Evolutionary conservation across 2,329 filamentous ascomycete species (phyloP), one percentile per base, ranked within the genome.

Genomic region (Fusarium acutatum): DNA sequence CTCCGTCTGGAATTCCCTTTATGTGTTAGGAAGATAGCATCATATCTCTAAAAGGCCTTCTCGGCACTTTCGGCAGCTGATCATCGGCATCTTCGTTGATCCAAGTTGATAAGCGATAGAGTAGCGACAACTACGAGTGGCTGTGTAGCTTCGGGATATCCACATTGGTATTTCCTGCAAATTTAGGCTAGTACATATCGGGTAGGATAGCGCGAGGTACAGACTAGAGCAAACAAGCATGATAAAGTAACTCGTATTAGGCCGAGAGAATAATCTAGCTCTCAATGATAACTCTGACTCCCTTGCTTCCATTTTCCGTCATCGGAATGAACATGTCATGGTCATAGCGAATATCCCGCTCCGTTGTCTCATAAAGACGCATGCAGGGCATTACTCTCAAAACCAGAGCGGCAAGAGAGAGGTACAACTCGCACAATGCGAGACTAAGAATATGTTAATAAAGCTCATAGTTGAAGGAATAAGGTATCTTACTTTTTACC

Each of bases 271-370:
- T 10, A 7, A 22, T 28, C 26, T 40, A 40, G 34, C 34, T 54
- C 46, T 69, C 44, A 1, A 69, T 59, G 10, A 67, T 65, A 1
- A 70, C 67, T 7, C 67, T 54, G 1, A 70, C 41, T 28, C 67
- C 67, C 11, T 35, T 35, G 2, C 66, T 70, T 24, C 41, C 66
- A 5, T 53, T 38, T 7, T 49, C 60, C 4, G 59, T 58, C 4
- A 53, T 43, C 2, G 66, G 66, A 20, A 70, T 43, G 24, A 70
- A 70, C 66, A 70, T 70, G 4, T 70, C 66, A 18, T 70, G 67
- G 10, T 70, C 67, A 14, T 70, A 70, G 24, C 41, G 26, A 8
- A 70, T 38, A 22, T 70, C 66, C 20, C 32, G n/a, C 6, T 70
- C 53, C 1, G 66, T 34, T 5, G 67, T 70, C 10, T 70, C 34